phyloP scores from a whole-genome alignment of 169 alveolate genomes.

The Besnoitia besnoiti region DNA sequence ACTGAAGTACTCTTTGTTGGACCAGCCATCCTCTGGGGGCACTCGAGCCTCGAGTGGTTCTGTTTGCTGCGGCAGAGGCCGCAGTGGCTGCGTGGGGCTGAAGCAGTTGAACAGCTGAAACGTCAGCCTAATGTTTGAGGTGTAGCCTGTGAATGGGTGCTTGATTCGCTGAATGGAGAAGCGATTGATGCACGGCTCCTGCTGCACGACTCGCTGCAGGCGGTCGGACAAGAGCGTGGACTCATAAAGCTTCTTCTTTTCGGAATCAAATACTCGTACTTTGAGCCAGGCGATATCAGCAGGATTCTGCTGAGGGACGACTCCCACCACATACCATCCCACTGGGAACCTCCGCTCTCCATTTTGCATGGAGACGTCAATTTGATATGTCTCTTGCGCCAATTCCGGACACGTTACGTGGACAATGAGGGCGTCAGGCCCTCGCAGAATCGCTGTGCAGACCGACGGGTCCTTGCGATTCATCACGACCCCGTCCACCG shows the following conservation, averaged over 20 bases:
- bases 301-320: neutral
- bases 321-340: conserved; percentile 37
- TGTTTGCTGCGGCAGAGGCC: conserved; percentile 26
- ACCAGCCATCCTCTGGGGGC: conserved; percentile 6
- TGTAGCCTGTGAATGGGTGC: conserved; percentile 18
- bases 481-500: conserved; percentile 23
- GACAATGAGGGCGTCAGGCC: conserved; percentile 12
- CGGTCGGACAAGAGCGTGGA: conserved; percentile 8
- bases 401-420: neutral
- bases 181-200: conserved; percentile 41
- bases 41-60: conserved; percentile 54
- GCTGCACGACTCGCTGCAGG: neutral
- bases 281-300: conserved; percentile 21
- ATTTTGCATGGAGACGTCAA: conserved; percentile 16
- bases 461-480: neutral
- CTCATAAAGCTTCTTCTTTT: neutral
- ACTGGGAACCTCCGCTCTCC: conserved; percentile 26
- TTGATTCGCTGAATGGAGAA: neutral
- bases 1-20: conserved; percentile 16
- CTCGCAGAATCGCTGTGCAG: conserved; percentile 16
- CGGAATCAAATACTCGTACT: neutral
- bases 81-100: conserved; percentile 36
- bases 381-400: neutral
- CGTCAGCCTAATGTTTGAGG: neutral
- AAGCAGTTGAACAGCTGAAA: conserved; percentile 48